phyloP scores from a whole-genome alignment of 148 eudicot genomes.

The Chenopodium berlandieri region DNA sequence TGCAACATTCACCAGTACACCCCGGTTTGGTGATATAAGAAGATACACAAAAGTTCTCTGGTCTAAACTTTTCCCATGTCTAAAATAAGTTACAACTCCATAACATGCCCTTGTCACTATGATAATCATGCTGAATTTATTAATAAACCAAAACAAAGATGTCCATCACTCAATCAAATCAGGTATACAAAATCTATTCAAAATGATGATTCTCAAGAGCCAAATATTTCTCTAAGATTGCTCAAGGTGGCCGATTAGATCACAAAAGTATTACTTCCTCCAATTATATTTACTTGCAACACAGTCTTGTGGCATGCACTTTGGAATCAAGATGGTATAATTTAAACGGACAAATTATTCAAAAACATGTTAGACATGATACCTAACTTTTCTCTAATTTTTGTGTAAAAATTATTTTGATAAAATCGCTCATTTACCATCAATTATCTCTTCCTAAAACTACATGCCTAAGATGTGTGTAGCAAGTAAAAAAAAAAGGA shows the following conservation, averaged over 20 bases:
- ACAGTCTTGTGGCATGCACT: too few species aligned
- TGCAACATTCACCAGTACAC: neutral
- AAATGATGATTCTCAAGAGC: neutral
- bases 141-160: neutral
- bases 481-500: too few species aligned
- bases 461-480: too few species aligned
- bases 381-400: too few species aligned
- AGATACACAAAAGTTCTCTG: neutral
- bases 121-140: neutral
- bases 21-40: neutral
- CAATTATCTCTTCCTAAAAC: too few species aligned
- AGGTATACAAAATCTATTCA: neutral
- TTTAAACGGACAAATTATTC: too few species aligned
- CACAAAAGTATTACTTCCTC: neutral
- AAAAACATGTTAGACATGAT: too few species aligned
- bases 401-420: too few species aligned
- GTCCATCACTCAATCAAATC: neutral
- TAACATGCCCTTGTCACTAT: neutral
- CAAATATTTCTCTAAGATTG: neutral
- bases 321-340: too few species aligned
- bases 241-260: neutral
- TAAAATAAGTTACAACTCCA: neutral
- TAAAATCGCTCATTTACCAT: too few species aligned
- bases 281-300: too few species aligned
- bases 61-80: neutral